Evolutionary conservation across 805 yeast species (phyloP).

Genomic region (Candida maris): DNA sequence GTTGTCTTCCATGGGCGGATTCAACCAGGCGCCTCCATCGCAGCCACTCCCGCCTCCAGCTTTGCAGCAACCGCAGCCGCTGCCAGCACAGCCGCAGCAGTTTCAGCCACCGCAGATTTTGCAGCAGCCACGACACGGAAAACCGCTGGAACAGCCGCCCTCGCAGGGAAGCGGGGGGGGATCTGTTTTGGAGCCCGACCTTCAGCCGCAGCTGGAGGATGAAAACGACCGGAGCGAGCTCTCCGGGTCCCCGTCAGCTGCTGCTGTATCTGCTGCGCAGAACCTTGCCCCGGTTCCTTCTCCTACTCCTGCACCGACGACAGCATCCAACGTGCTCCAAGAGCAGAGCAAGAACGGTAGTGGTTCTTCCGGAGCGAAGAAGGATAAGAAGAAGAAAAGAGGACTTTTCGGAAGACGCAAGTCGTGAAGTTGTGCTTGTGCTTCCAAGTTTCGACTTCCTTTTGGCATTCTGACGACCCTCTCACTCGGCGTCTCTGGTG

Average conservation of each 20-base stretch:
- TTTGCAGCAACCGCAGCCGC: constrained; percentile 4
- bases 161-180: background rate
- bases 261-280: background rate
- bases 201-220: background rate
- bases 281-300: constrained; percentile 4
- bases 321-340: constrained; percentile 53
- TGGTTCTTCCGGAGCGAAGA: constrained; percentile 24
- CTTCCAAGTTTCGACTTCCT: too few relatives aligned
- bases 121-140: background rate
- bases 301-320: constrained; percentile 8
- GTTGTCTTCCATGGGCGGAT: constrained; percentile 2
- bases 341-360: constrained; percentile 1
- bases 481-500: too few relatives aligned
- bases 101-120: constrained; percentile 2
- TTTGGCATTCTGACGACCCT: too few relatives aligned
- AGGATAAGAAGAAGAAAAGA: constrained; percentile 50
- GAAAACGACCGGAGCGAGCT: background rate
- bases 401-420: constrained; percentile 77
- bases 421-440: too few relatives aligned
- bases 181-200: background rate
- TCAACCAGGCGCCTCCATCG: constrained; percentile 1
- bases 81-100: constrained; percentile 7
- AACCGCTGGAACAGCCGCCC: background rate
- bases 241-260: too few relatives aligned
- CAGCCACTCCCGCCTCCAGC: constrained; percentile 8